Percentiles rank a stretch among this genome's conserved stretches.
phyloP scores from a whole-genome alignment of 306 rosid genomes.

The Begonia masoniana region DNA sequence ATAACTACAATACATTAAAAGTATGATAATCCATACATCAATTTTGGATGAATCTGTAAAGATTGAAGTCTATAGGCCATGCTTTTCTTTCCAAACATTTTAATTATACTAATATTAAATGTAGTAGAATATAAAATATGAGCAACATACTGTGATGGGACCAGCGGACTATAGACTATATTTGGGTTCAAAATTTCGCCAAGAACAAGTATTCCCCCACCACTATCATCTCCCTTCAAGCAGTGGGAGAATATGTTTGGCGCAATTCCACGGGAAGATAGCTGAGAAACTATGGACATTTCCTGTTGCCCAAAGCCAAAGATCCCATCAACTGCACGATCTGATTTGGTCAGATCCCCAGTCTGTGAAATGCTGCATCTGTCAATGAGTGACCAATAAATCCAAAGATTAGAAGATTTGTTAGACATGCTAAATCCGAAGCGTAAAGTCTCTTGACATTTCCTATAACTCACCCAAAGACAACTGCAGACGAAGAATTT shows the following conservation, averaged over 20 bases:
- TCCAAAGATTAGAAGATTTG: constrained; percentile 11
- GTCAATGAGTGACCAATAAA: constrained; percentile 24
- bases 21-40: no score
- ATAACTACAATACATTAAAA: no score
- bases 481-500: constrained; percentile 68
- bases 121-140: not conserved
- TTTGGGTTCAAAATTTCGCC: constrained; percentile 88
- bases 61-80: no score
- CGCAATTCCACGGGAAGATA: constrained; percentile 75
- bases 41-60: no score
- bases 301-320: constrained; percentile 89
- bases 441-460: no score
- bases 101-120: not conserved
- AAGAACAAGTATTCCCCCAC: constrained; percentile 91
- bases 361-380: constrained; percentile 81
- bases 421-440: no score
- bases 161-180: constrained; percentile 77
- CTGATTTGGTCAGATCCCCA: constrained; percentile 86
- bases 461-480: constrained; percentile 61
- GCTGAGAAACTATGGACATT: constrained; percentile 80
- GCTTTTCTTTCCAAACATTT: no score
- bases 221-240: constrained; percentile 71
- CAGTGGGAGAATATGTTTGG: constrained; percentile 90
- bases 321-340: constrained; percentile 90
- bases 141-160: constrained; percentile 72